Percentiles rank a stretch among this genome's conserved stretches.
These are phyloP conservation scores for Penicilliopsis zonata DNA, from an alignment of 495 filamentous ascomycete species.

Conservation along the genomic window DNA sequence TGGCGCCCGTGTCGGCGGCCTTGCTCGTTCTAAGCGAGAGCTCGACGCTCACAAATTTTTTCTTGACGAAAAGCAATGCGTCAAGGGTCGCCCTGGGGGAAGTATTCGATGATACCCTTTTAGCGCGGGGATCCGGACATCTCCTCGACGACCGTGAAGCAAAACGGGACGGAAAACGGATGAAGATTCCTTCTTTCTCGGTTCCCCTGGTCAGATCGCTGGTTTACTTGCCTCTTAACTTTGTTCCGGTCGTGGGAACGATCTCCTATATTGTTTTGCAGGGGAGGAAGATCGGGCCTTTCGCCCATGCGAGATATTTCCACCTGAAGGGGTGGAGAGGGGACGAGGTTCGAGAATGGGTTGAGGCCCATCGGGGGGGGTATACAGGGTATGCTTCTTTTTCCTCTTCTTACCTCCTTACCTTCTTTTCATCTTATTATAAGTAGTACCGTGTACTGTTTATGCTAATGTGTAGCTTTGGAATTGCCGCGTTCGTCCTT, in stretches of 20 bases:
- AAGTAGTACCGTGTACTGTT: slow-evolving; percentile 6
- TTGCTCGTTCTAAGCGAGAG: slow-evolving; percentile 73
- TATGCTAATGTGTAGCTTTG: slow-evolving; percentile 50
- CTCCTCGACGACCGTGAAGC: slow-evolving; percentile 59
- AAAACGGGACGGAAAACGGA: slow-evolving; percentile 42
- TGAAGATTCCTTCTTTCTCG: slow-evolving; percentile 42
- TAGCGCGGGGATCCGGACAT: slow-evolving; percentile 38
- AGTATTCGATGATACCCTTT: slow-evolving; percentile 77
- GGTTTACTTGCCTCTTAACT: slow-evolving; percentile 78
- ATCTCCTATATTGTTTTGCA: slow-evolving; percentile 65
- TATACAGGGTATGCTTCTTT: slow-evolving; percentile 63
- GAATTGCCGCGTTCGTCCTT: slow-evolving; percentile 59
- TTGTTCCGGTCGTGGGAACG: slow-evolving; percentile 83
- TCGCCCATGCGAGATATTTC: slow-evolving; percentile 58
- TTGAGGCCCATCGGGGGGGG: slow-evolving; percentile 47
- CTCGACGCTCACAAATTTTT: slow-evolving; percentile 65
- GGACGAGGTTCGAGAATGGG: slow-evolving; percentile 47
- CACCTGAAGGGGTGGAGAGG: slow-evolving; percentile 74
- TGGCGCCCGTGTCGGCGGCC: slow-evolving; percentile 59
- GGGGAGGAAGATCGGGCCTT: slow-evolving; percentile 45
- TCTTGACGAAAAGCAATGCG: slow-evolving; percentile 66
- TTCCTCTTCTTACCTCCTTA: not conserved
- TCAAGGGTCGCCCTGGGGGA: slow-evolving; percentile 78
- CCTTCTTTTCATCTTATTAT: no score
- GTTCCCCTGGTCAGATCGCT: slow-evolving; percentile 59